Conservation (phyloP, 2,329 filamentous ascomycete species). For the Neocucurbitaria cava region DNA sequence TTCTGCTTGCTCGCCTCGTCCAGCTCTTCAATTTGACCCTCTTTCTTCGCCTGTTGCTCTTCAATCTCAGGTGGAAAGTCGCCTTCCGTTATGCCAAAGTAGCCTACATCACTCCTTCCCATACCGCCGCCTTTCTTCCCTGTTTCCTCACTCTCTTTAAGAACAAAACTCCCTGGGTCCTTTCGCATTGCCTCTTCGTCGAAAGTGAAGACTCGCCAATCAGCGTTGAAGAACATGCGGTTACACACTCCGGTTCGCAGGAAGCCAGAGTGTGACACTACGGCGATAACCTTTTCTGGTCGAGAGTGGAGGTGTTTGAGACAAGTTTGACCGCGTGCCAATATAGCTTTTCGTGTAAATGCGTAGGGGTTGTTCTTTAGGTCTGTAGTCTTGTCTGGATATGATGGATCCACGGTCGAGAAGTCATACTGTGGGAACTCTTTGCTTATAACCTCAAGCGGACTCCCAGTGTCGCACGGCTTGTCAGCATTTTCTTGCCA, state of each 20-base stretch:
- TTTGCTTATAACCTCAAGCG: conserved; percentile 51
- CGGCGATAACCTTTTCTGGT: conserved; percentile 67
- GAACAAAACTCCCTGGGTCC: conserved; percentile 44
- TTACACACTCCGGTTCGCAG: conserved; percentile 64
- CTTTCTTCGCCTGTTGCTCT: conserved; percentile 12
- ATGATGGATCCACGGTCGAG: conserved; percentile 63
- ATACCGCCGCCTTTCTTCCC: conserved; percentile 57
- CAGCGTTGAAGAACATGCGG: conserved; percentile 62
- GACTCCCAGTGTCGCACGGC: conserved; percentile 68
- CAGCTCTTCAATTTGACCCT: conserved; percentile 14
- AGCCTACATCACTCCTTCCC: conserved; percentile 56
- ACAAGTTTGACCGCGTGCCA: conserved; percentile 61
- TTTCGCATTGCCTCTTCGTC: conserved; percentile 55
- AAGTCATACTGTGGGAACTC: conserved; percentile 67
- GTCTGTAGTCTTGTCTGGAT: conserved; percentile 66
- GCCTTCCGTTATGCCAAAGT: conserved; percentile 29
- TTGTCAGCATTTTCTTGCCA: conserved; percentile 66
- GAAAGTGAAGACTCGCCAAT: conserved; percentile 70
- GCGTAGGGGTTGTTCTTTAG: conserved; percentile 55
- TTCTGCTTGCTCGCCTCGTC: conserved; percentile 26
- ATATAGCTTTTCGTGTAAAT: conserved; percentile 60
- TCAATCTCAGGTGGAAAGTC: conserved; percentile 40
- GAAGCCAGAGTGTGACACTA: conserved; percentile 71
- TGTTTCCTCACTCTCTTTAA: conserved; percentile 60
- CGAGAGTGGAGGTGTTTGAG: conserved; percentile 60